Conservation (phyloP, 495 filamentous ascomycete species). For the Pyrenopolyporus hunteri region DNA sequence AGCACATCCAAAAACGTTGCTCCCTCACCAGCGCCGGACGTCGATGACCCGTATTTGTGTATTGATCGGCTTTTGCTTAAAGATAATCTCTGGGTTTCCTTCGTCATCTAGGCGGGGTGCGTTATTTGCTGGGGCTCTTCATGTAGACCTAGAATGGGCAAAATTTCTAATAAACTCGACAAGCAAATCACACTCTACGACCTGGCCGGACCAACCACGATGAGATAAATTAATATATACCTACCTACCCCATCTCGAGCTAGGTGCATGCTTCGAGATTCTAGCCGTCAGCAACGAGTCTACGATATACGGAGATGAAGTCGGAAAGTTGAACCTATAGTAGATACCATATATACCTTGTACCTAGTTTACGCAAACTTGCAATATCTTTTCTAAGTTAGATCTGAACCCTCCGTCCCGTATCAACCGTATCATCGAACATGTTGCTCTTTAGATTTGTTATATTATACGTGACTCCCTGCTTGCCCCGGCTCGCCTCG, state of each 20-base stretch:
- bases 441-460: not conserved
- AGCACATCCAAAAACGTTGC: conserved; percentile 23
- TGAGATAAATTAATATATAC: conserved; percentile 34
- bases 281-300: conserved; percentile 12
- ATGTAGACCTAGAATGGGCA: conserved; percentile 19
- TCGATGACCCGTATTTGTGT: conserved; percentile 34
- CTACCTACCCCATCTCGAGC: not conserved
- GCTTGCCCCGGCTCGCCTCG: too few relatives aligned
- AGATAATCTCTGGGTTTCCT: conserved; percentile 28
- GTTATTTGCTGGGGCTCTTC: conserved; percentile 11
- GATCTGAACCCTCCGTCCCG: not conserved
- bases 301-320: conserved; percentile 22
- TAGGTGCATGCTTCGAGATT: conserved; percentile 11
- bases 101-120: conserved; percentile 9
- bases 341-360: conserved; percentile 31
- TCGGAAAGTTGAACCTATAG: conserved; percentile 20
- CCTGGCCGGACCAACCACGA: conserved; percentile 23
- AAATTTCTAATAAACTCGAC: conserved; percentile 22
- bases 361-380: conserved; percentile 33
- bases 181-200: conserved; percentile 20
- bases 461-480: too few relatives aligned
- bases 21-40: conserved; percentile 36
- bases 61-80: conserved; percentile 23
- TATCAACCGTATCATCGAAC: not conserved
- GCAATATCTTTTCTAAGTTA: conserved; percentile 15